Conservation (phyloP, 1,284 basidiomycete species). For the Irpex lacteus region DNA sequence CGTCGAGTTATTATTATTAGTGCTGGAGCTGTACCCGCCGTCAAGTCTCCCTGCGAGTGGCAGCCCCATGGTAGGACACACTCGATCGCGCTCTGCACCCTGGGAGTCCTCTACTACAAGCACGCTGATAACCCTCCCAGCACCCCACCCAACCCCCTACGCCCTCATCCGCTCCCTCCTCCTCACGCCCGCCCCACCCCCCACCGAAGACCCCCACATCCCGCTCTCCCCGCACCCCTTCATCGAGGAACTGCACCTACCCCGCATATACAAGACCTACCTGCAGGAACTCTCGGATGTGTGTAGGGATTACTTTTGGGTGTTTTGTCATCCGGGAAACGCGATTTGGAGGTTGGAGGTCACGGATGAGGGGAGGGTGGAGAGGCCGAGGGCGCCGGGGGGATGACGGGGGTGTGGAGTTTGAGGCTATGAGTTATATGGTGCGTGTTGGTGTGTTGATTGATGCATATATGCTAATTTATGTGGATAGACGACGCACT, state of each 20-base stretch:
- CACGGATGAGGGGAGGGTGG: conserved; percentile 80
- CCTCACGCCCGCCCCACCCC: conserved; percentile 72
- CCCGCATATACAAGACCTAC: conserved; percentile 89
- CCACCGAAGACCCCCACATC: conserved; percentile 60
- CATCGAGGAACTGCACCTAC: conserved; percentile 79
- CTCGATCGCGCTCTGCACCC: conserved; percentile 27
- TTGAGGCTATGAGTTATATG: conserved; percentile 94
- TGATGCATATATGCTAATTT: no score
- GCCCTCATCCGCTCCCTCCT: conserved; percentile 69
- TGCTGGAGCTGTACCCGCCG: conserved; percentile 82
- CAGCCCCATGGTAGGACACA: conserved; percentile 18
- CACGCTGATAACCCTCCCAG: conserved; percentile 57
- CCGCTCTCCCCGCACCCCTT: conserved; percentile 84
- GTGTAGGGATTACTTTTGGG: conserved; percentile 97
- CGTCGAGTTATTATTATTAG: conserved; percentile 76
- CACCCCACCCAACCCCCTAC: conserved; percentile 69
- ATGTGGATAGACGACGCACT: conserved; percentile 69
- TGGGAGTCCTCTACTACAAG: conserved; percentile 32
- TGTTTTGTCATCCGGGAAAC: conserved; percentile 96
- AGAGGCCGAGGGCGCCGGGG: conserved; percentile 94
- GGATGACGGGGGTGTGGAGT: conserved; percentile 99
- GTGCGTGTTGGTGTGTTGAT: conserved; percentile 43
- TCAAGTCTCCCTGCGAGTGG: conserved; percentile 52
- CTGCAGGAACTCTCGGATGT: conserved; percentile 86
- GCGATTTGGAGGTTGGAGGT: conserved; percentile 83